Conservation (phyloP, 345 rosid species). For the Cardamine resedifolia region DNA sequence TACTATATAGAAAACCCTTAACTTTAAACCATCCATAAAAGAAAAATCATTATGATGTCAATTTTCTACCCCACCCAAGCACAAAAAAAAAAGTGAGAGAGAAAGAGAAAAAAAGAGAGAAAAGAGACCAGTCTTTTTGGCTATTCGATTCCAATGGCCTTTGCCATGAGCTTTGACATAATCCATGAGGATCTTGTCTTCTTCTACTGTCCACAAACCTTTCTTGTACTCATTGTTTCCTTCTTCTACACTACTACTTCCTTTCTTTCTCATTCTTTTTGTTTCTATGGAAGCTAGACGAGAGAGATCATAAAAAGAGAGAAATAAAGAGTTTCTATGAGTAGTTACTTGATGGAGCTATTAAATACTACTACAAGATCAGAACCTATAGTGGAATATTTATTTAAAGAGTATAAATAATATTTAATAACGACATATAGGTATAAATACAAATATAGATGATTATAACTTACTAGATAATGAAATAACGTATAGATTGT, state of each 20-base stretch:
- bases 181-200: constrained; percentile 52
- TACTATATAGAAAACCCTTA: not conserved
- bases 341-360: constrained; percentile 26
- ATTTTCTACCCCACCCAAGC: not conserved
- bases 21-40: not conserved
- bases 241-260: constrained; percentile 32
- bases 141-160: constrained; percentile 64
- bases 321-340: constrained; percentile 13
- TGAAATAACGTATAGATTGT: constrained; percentile 27
- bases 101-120: constrained; percentile 4
- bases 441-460: not conserved
- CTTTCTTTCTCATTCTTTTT: constrained; percentile 37
- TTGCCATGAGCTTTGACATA: constrained; percentile 56
- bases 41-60: not conserved
- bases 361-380: constrained; percentile 30
- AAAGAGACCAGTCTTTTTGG: constrained; percentile 50
- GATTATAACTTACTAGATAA: constrained; percentile 22
- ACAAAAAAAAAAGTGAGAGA: not conserved
- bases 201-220: constrained; percentile 53
- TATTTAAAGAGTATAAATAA: constrained; percentile 5
- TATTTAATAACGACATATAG: not conserved
- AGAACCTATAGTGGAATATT: constrained; percentile 27
- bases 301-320: constrained; percentile 24
- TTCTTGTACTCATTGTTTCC: constrained; percentile 42
- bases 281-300: constrained; percentile 3